These are phyloP conservation scores for Leccinum arenicola DNA, from an alignment of 768 basidiomycete genomes.

Conservation along the genomic window DNA sequence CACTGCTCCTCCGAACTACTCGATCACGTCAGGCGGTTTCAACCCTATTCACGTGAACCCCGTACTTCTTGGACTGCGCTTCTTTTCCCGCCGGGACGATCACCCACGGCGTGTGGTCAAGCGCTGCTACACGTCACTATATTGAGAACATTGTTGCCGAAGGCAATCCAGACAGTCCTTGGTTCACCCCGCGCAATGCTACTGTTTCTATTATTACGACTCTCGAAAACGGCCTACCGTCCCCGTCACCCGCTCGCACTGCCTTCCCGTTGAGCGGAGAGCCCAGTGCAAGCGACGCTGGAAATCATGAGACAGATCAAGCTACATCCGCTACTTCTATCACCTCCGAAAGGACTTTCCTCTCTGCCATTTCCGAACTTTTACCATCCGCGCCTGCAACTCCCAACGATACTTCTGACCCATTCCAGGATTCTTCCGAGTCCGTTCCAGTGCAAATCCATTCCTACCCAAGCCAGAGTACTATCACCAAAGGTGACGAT, in stretches of 20 bases:
- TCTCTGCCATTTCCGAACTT: constrained; percentile 53
- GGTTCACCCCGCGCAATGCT: constrained; percentile 58
- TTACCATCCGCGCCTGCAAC: constrained; percentile 53
- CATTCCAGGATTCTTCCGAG: constrained; percentile 34
- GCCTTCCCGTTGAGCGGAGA: constrained; percentile 29
- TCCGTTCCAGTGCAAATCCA: constrained; percentile 36
- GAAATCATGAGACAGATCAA: constrained; percentile 24
- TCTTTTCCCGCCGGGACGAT: no score
- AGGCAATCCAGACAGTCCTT: constrained; percentile 35
- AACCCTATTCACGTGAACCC: no score
- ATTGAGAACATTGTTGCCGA: no score
- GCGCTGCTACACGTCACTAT: no score
- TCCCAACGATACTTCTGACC: constrained; percentile 50
- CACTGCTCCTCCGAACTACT: no score
- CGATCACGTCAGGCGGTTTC: no score
- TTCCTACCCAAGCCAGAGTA: constrained; percentile 55
- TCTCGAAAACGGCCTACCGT: constrained; percentile 22
- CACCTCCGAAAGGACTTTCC: constrained; percentile 44
- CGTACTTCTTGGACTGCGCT: no score
- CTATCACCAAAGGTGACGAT: constrained; percentile 47
- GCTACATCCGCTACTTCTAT: constrained; percentile 43
- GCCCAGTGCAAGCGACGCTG: constrained; percentile 7
- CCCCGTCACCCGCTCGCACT: constrained; percentile 32
- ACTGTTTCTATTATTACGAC: constrained; percentile 2
- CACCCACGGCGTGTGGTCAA: no score